These are phyloP conservation scores for Aspergillus sp. DNA, from an alignment of 2,329 filamentous ascomycete species.

Conservation along the genomic window DNA sequence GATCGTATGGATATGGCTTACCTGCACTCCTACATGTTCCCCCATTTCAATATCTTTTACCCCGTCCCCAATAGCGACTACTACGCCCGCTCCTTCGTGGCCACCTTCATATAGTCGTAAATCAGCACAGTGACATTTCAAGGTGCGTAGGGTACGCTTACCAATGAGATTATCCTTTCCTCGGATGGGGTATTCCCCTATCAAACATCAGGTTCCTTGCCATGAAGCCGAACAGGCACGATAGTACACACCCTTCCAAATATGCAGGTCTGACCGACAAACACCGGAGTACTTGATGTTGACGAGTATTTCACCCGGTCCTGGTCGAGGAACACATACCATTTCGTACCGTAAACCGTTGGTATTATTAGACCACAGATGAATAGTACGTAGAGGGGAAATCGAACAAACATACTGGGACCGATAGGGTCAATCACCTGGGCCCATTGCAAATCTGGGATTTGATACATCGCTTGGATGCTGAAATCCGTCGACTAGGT, in stretches of 20 bases:
- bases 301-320: neutral
- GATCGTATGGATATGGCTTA: neutral
- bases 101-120: conserved; percentile 3
- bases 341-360: too few species aligned
- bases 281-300: conserved; percentile 10
- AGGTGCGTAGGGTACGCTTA: neutral
- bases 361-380: too few species aligned
- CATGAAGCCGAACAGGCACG: neutral
- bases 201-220: neutral
- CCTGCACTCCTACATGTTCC: conserved; percentile 11
- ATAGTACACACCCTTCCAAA: neutral
- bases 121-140: neutral
- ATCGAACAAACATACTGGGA: too few species aligned
- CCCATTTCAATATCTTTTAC: conserved; percentile 10
- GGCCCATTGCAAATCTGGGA: too few species aligned
- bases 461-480: too few species aligned
- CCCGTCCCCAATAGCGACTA: conserved; percentile 7
- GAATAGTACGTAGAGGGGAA: too few species aligned
- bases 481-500: too few species aligned
- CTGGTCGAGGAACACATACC: too few species aligned
- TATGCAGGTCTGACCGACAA: conserved; percentile 10
- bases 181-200: conserved; percentile 5
- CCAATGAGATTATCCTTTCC: conserved; percentile 33
- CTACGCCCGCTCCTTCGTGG: conserved; percentile 10
- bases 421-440: too few species aligned